phyloP scores from a whole-genome alignment of 108 stramenopile species.

The Discostella pseudostelligera region DNA sequence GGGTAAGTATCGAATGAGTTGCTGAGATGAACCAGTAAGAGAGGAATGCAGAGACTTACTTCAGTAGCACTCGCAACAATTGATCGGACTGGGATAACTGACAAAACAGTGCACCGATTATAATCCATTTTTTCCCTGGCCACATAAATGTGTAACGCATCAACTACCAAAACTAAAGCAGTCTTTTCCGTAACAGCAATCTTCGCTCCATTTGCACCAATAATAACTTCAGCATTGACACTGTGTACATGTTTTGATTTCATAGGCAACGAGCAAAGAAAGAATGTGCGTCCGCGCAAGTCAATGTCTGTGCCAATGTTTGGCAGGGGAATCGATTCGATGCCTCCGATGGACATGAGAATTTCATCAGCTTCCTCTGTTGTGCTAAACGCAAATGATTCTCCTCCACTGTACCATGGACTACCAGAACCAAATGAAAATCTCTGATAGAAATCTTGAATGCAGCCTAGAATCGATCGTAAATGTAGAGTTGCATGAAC shows the following conservation, averaged over 20 bases:
- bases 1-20: background rate
- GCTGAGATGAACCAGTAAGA: background rate
- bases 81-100: slow-evolving; percentile 50
- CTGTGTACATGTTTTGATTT: slow-evolving; percentile 6
- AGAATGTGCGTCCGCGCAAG: slow-evolving; percentile 68
- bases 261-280: slow-evolving; percentile 40
- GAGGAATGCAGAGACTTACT: slow-evolving; percentile 2
- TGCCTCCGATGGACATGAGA: slow-evolving; percentile 54
- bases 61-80: slow-evolving; percentile 71
- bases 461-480: slow-evolving; percentile 54
- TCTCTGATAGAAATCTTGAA: slow-evolving; percentile 38
- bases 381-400: slow-evolving; percentile 26
- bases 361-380: slow-evolving; percentile 64
- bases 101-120: slow-evolving; percentile 56
- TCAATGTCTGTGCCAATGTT: slow-evolving; percentile 63
- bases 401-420: slow-evolving; percentile 24
- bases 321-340: slow-evolving; percentile 37
- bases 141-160: slow-evolving; percentile 70
- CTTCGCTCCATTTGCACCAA: slow-evolving; percentile 19
- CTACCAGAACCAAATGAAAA: slow-evolving; percentile 17
- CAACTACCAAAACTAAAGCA: slow-evolving; percentile 53
- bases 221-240: background rate
- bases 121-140: slow-evolving; percentile 41
- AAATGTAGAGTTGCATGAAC: slow-evolving; percentile 59
- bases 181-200: background rate